Evolutionary conservation across 768 basidiomycete genomes (phyloP), one percentile per base, ranked within the genome.

Genomic region (Boletus rubescentipes): DNA sequence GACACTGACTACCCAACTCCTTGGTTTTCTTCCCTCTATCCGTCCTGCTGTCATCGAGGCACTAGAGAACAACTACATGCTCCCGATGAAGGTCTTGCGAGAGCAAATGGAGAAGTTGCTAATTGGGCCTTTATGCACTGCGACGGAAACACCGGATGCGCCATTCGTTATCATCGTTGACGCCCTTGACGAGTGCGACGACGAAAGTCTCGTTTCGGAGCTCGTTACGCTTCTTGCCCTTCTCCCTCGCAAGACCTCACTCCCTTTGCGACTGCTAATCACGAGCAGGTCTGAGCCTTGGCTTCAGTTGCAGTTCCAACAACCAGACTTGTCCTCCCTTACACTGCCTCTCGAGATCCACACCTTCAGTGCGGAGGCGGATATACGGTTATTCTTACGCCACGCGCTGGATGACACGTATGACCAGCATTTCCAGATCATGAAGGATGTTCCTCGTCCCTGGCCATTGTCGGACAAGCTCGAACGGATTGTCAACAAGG

Each of bases 1-100:
- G 1, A 72, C 73, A 0, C 48, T 75, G 29, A 68, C 67, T 1
- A 67, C 61, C 4, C 73, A 75, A 35, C 54, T 75, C 1, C 58
- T 67, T 9, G 35, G 41, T 11, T 51, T 49, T 7, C 21, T 68
- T 1, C 67, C 69, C 1, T 61, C 49, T 6, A 49, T 68, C 15
- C 60, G 63, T 7, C 57, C 59, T 7, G 61, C 65, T 2, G 44
- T 70, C 16, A 49, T 62, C 4, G 43, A 53, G 1, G 69, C 65
- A 0, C 51, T 70, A 11, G 64, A 70, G 20, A 42, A 35, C 7
- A 63, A 71, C 34, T 54, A 52, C n/a, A 64, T 65, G 39, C 54
- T 71, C 6, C 62, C 69, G 2, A 46, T 56, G 38, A 65, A 69
- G 32, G 64, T 67, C 7, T 63, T 69, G 16, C 67, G 65, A 34